phyloP scores from a whole-genome alignment of 164 flowering plant species.

The Macadamia tetraphylla region DNA sequence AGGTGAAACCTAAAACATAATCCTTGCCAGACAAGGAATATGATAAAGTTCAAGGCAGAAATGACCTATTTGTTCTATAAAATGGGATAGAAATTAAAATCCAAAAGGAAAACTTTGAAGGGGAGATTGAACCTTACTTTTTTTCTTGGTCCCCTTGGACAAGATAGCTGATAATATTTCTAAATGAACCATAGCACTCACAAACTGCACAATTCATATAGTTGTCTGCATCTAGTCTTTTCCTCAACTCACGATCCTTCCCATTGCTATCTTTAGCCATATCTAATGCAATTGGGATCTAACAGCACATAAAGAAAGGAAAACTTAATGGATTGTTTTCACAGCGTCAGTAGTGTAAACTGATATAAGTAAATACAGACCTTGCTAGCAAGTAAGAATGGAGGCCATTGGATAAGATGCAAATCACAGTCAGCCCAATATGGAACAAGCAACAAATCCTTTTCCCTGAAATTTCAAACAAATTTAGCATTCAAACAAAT shows the following conservation, averaged over 20 bases:
- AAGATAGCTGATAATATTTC: constrained; percentile 51
- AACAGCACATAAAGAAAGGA: constrained; percentile 8
- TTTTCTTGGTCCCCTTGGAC: constrained; percentile 62
- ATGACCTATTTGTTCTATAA: neutral
- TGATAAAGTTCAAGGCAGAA: neutral
- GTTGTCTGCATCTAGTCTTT: constrained; percentile 55
- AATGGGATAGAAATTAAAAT: neutral
- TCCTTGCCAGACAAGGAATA: neutral
- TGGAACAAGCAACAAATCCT: constrained; percentile 92
- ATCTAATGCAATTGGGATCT: constrained; percentile 96
- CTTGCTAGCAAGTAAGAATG: constrained; percentile 97
- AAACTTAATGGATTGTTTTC: neutral
- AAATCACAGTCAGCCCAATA: constrained; percentile 92
- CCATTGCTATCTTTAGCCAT: constrained; percentile 98
- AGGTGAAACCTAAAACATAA: neutral
- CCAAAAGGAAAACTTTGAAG: neutral
- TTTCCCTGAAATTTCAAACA: constrained; percentile 53
- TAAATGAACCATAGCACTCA: constrained; percentile 86
- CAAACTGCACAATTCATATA: constrained; percentile 86
- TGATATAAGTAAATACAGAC: constrained; percentile 27
- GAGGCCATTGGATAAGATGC: constrained; percentile 91
- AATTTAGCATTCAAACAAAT: too few relatives aligned
- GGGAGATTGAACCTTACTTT: constrained; percentile 37
- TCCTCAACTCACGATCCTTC: constrained; percentile 70
- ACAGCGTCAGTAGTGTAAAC: neutral